These are phyloP conservation scores for Thalassiosira allenii DNA, from an alignment of 352 stramenopile genomes.

Conservation along the genomic window DNA sequence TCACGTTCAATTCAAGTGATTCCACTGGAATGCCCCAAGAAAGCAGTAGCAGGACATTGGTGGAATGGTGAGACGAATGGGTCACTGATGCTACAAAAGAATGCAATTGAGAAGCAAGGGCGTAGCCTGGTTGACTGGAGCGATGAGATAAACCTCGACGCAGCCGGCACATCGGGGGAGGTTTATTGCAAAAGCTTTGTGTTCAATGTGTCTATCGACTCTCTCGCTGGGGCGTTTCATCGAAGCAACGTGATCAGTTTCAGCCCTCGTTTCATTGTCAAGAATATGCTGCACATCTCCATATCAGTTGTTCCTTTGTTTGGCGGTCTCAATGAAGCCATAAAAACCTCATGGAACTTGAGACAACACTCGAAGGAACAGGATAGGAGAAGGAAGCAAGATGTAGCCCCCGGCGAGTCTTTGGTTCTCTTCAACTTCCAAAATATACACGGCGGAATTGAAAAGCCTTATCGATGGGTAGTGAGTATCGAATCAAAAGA, in stretches of 20 bases:
- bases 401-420: conserved; percentile 40
- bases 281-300: conserved; percentile 61
- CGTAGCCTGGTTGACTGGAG: conserved; percentile 49
- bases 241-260: conserved; percentile 51
- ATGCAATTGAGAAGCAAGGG: conserved; percentile 16
- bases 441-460: conserved; percentile 7
- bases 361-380: conserved; percentile 5
- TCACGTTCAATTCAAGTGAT: conserved; percentile 37
- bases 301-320: conserved; percentile 52
- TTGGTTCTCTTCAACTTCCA: conserved; percentile 48
- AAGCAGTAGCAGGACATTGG: background rate
- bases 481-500: too few relatives aligned
- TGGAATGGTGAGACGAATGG: conserved; percentile 68
- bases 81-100: conserved; percentile 47
- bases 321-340: conserved; percentile 33
- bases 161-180: conserved; percentile 40
- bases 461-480: conserved; percentile 34
- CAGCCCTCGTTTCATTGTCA: conserved; percentile 63
- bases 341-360: conserved; percentile 25
- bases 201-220: conserved; percentile 55
- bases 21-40: conserved; percentile 45
- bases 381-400: conserved; percentile 15
- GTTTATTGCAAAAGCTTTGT: conserved; percentile 54
- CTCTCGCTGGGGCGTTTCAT: conserved; percentile 59
- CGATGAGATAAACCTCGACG: conserved; percentile 55